phyloP scores from a whole-genome alignment of 106 monocot species.

The Dactylorhiza incarnata region DNA sequence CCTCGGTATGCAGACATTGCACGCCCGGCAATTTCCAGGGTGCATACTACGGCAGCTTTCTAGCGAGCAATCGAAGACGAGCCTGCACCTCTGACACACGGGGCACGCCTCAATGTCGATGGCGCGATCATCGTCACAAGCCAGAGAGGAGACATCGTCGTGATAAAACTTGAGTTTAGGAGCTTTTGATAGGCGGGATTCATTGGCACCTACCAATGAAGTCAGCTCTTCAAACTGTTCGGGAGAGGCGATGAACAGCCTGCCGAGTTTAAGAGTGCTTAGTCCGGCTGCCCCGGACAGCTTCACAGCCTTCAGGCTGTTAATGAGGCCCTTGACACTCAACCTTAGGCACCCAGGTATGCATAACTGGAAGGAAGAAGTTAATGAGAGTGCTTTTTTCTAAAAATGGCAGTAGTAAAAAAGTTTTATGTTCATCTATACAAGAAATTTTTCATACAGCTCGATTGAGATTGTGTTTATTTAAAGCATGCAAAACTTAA shows the following conservation, averaged over 20 bases:
- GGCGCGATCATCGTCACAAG: constrained; percentile 20
- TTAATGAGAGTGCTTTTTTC: background rate
- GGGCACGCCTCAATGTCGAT: constrained; percentile 61
- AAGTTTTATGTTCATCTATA: background rate
- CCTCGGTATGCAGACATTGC: constrained; percentile 40
- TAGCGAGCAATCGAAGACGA: constrained; percentile 51
- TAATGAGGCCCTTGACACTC: constrained; percentile 32
- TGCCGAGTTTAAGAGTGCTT: constrained; percentile 34
- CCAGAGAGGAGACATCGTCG: constrained; percentile 5
- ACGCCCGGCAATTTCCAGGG: constrained; percentile 32
- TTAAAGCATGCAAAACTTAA: background rate
- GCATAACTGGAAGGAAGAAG: constrained; percentile 33
- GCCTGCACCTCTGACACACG: constrained; percentile 30
- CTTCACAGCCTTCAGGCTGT: constrained; percentile 35
- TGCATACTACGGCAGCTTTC: constrained; percentile 23
- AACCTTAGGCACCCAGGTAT: constrained; percentile 33
- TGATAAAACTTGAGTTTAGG: constrained; percentile 34
- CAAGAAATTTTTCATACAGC: background rate
- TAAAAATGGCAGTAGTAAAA: background rate
- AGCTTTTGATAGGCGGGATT: background rate
- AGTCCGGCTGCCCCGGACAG: constrained; percentile 14
- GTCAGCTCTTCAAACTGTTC: constrained; percentile 35
- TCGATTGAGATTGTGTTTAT: background rate
- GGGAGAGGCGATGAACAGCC: constrained; percentile 19
- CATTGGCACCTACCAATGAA: constrained; percentile 17